Base-by-base conservation (phyloP, 306 rosid species). In the Glycine tomentella region DNA sequence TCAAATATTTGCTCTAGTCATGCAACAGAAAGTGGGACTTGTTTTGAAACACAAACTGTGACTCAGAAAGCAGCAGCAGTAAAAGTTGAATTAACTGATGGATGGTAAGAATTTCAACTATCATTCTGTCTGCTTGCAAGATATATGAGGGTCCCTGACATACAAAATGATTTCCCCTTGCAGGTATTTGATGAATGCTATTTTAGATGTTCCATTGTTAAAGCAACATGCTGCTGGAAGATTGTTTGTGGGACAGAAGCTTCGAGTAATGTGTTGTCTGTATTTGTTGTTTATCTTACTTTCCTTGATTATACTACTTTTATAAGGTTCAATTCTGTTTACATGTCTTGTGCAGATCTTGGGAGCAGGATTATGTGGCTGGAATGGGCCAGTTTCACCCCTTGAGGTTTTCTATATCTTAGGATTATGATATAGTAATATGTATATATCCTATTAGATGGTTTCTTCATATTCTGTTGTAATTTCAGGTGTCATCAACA, bases 201-300 rank as follows among this genome's bases (percentile, higher is more conserved):
- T 87, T 81, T 87, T 95, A 85, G 97, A 95, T 69, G 89, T 61
- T 82, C 83, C 78, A 52, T 88, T 95, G 90, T 90, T 92, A 79
- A 92, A 87, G 84, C 95, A 89, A 83, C 87, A 85, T 57, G 87
- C 87, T 82, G 71, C 84, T 56, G 89, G 97, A 86, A 95, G 84
- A 80, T 81, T 95, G 63, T 95, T 90, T 82, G 95, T 91, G 12
- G 99, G 99, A 74, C 99, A 90, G 89, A 95, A 95, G 86, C 90
- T 95, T 71, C 88, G 95, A 89, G 99, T 95, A 86, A 74, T 76
- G 57, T 66, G 74, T 76, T 72, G 74, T 51, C 17, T 74, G 31
- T 33, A 65, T 74, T 79, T 79, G 36, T 44, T 74, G 17, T 67
- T 63, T 66, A n/a, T 34, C 56, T 65, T 62, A 13, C 69, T 49